A percentile compares a stretch with the other conserved stretches of the same genome.
Evolutionary conservation across 169 alveolate species (phyloP).

Genomic region (Plasmodium ovale): DNA sequence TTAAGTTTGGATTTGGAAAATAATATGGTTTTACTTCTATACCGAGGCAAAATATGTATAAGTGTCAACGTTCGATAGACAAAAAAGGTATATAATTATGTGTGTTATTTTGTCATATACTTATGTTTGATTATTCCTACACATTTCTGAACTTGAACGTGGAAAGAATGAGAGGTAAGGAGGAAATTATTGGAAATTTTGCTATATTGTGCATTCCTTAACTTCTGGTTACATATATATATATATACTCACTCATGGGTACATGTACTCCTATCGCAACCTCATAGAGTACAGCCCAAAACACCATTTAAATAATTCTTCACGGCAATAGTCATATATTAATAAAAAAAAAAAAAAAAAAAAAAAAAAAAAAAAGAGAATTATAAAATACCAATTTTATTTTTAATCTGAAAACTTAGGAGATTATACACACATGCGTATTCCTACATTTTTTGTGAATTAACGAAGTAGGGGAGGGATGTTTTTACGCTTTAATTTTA

Average conservation of each 20-base stretch:
- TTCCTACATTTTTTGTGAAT: too few relatives aligned
- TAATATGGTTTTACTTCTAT: too few relatives aligned
- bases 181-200: too few relatives aligned
- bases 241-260: neutral
- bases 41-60: neutral
- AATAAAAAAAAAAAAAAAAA: too few relatives aligned
- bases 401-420: too few relatives aligned
- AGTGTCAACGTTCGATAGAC: neutral
- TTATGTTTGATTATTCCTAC: neutral
- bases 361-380: neutral
- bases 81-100: slow-evolving; percentile 3
- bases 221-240: neutral
- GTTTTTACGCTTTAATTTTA: neutral
- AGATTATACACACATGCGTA: too few relatives aligned
- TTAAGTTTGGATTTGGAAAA: too few relatives aligned
- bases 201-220: too few relatives aligned
- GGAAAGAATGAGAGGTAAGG: neutral
- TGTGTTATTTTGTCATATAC: slow-evolving; percentile 1
- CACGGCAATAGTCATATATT: neutral
- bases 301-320: neutral
- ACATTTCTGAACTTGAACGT: slow-evolving; percentile 8
- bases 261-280: too few relatives aligned
- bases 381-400: too few relatives aligned
- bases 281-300: neutral
- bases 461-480: neutral